Base-by-base conservation (phyloP, 2,329 filamentous ascomycete genomes). In the Elsinoe necatrix region DNA sequence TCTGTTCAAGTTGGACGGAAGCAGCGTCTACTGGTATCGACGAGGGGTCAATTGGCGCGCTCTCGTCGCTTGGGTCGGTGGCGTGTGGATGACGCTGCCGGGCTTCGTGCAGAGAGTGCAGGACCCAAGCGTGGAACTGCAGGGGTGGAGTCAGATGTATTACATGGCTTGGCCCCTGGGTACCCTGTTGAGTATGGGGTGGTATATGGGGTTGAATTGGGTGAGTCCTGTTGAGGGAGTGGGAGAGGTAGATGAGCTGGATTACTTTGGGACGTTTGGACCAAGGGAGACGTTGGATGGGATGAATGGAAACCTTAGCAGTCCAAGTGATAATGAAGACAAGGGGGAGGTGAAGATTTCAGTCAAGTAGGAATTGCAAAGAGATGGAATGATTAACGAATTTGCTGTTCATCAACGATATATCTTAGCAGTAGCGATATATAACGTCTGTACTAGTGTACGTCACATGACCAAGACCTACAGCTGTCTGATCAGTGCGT, bases 1-100 rank as follows among this genome's bases (percentile, higher is more conserved):
- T 50, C n/a, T 63, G 43, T 62, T 62, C 42, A 60, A 43, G 7
- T 58, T 57, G 18, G 60, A 58, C 6, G 43, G 7, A 27, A 54
- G 55, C 2, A 60, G 58, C 54, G 54, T 59, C 2, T 64, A 64
- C 55, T 64, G 55, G 25, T 65, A 61, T 48, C 61, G 51, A 0
- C 56, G 48, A 16, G 64, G 64, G 2, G 37, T 63, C 45, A 65
- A 65, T 18, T 21, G 57, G 4, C 59, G 62, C 0, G 63, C 62
- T 1, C 62, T 62, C 16, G 45, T 48, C 1, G 61, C 64, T 2
- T 64, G 61, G 59, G 23, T 55, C 12, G 52, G 48, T 8, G 48
- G 48, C 18, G 48, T 52, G 29, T 52, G 48, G 48, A 34, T 52
- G 25, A 52, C 48, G 14, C n/a, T 52, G 6, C 48, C 48, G 6